Conservation (phyloP, 2,329 filamentous ascomycete genomes). For the Beauveria pseudobassiana region DNA sequence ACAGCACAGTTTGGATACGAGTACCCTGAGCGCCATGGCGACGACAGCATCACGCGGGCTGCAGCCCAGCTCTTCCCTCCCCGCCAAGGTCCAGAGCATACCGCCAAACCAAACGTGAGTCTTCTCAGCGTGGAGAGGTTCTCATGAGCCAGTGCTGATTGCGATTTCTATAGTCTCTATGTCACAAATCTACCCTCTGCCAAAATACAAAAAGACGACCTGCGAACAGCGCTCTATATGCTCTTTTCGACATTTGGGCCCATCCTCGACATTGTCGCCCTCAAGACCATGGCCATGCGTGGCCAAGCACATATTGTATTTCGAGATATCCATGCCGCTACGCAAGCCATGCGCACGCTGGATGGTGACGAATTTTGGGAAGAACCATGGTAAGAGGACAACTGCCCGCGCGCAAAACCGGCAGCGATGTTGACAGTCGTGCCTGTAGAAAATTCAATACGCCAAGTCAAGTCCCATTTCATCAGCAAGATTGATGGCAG, state of each 20-base stretch:
- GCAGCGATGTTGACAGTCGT: not conserved
- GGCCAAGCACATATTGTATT: slow-evolving; percentile 93
- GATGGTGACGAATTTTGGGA: slow-evolving; percentile 84
- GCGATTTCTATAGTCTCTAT: slow-evolving; percentile 57
- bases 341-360: slow-evolving; percentile 83
- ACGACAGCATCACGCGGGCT: slow-evolving; percentile 33
- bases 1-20: not conserved
- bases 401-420: too few species aligned
- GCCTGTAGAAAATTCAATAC: slow-evolving; percentile 73
- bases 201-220: slow-evolving; percentile 82
- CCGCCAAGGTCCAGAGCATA: slow-evolving; percentile 45
- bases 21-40: slow-evolving; percentile 14
- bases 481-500: slow-evolving; percentile 89
- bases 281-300: slow-evolving; percentile 88
- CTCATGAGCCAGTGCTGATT: slow-evolving; percentile 2
- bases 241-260: slow-evolving; percentile 91
- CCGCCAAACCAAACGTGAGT: slow-evolving; percentile 71
- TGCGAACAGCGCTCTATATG: slow-evolving; percentile 82
- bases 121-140: not conserved
- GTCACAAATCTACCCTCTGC: slow-evolving; percentile 77
- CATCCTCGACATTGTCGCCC: slow-evolving; percentile 82
- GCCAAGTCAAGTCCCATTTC: slow-evolving; percentile 81
- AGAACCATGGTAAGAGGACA: slow-evolving; percentile 62
- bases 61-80: slow-evolving; percentile 34
- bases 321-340: slow-evolving; percentile 82